Evolutionary conservation across 2,329 filamentous ascomycete genomes (phyloP), one percentile per base, ranked within the genome.

Genomic region (Fusarium oligoseptatum): DNA sequence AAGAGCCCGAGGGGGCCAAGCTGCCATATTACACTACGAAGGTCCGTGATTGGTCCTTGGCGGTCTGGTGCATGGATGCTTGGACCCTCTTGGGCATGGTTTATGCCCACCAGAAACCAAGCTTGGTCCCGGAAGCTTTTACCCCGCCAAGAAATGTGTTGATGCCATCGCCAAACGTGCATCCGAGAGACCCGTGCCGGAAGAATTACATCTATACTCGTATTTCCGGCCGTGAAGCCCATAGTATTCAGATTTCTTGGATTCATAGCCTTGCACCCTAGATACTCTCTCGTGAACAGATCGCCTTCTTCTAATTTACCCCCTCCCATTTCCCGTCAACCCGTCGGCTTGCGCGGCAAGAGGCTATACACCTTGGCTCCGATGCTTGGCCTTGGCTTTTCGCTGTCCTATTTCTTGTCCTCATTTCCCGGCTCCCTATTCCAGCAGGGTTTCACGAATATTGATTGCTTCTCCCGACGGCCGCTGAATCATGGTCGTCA

Each of bases 121-220:
- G 68, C 12, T 61, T n/a, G 20, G 39, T 48, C 7, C 32, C 64
- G 50, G 72, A 70, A 72, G 61, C 55, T 55, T 74, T 74, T 60
- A 60, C 60, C 71, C 71, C 71, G 72, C 71, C 71, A 69, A 74
- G 66, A 63, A 50, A n/a, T 4, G n/a, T 20, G 45, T 32, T 60
- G 57, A 60, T 60, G 22, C 24, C 57, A 36, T 48, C 29, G 24
- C 20, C 17, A 22, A 22, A 43, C 27, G 12, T 32, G 27, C 27
- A 52, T 43, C 63, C 63, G 56, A 50, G 22, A 60, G 55, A 66
- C 24, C 61, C 61, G 61, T 3, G 39, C 22, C 24, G 6, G 56
- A 50, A 17, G 15, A 27, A 50, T 22, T 12, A 36, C 12, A 56
- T 32, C 52, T 36, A 36, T 15, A 56, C 36, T n/a, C 29, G 29